Base-by-base conservation (phyloP, 2,329 filamentous ascomycete genomes). In the Diaporthe sp. region DNA sequence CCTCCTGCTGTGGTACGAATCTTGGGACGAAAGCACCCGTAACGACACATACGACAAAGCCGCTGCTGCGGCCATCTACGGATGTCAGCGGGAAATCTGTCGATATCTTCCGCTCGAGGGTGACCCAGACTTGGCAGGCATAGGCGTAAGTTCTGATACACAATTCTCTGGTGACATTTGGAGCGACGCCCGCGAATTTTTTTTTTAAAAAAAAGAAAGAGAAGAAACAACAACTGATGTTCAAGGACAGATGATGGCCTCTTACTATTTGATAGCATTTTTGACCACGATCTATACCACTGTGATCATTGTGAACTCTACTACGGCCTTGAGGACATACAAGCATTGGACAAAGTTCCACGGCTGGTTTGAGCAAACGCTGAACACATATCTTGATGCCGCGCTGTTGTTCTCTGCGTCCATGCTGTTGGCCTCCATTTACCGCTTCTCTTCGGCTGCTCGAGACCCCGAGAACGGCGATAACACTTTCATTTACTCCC, bases 11-110 rank as follows among this genome's bases (percentile, higher is more conserved):
- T 55, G 51, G 51, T 1, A 6, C 12, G 5, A 55, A 13, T 9
- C 25, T 15, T 55, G 51, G 51, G 25, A 55, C 19, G 25, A 28
- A 10, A 6, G 2, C 12, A 31, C n/a, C 25, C 4, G 3, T 4
- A 2, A 28, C 0, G 5, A 17, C 4, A 12, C 19, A 19, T 3
- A 9, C 0, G 2, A 55, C 25, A 17, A 1, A 55, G 0, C 25
- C 12, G 12, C 15, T 7, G 9, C 17, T 15, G 7, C n/a, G 49
- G 51, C 25, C 9, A 2, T 28, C 13, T 8, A 7, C 9, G 25
- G 5, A 6, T 55, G 51, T 6, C 19, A 25, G 25, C 25, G 2
- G 25, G 25, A 25, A 25, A 25, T 25, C 25, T 25, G 25, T 25
- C 25, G 25, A 25, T 25, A 25, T 25, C 31, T 53, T 4, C n/a